Base-by-base conservation (phyloP, 441 rosid genomes). In the Geranium incanum region DNA sequence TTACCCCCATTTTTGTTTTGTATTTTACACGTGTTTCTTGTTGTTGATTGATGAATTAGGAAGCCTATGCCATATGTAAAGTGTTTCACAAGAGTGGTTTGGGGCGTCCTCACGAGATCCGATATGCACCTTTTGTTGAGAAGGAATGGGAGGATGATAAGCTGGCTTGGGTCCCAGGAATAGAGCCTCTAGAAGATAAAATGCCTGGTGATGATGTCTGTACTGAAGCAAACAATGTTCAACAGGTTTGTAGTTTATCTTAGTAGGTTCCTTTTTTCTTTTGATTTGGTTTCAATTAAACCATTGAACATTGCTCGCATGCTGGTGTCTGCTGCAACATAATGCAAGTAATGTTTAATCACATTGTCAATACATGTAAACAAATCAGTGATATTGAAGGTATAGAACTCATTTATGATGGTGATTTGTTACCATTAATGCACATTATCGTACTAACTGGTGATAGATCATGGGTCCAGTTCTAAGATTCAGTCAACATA, bases 51-150 rank as follows among this genome's bases (percentile, higher is more conserved):
- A 18, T 75, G 85, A 77, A 77, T 83, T 78, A 84, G 80, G 93
- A 88, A 62, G 79, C 87, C 0, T 94, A 87, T 80, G 98, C 91
- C 43, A 84, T 91, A 28, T 91, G 98, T 81, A 86, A 92, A 84
- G 87, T 91, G 68, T 94, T 94, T 72, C 95, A 86, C 80, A 94
- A 91, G 90, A 88, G 87, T 69, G 87, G 87, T 76, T 86, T 91
- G 70, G 98, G 98, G 68, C 96, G 97, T 50, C 98, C 97, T 4
- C 88, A 81, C 60, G 96, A 93, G 73, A 86, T 87, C 72, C 89
- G 96, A 18, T 89, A 91, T 83, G 98, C 98, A 0, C 96, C 95
- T 1, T 91, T 91, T 72, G 15, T 89, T 37, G 98, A 94, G 82
- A 95, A 89, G 71, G 98, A 94, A 80, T 91, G 97, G 97, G 85